Evolutionary conservation across 2,329 filamentous ascomycete genomes (phyloP), one percentile per base, ranked within the genome.

Genomic region (Gremmenia infestans): DNA sequence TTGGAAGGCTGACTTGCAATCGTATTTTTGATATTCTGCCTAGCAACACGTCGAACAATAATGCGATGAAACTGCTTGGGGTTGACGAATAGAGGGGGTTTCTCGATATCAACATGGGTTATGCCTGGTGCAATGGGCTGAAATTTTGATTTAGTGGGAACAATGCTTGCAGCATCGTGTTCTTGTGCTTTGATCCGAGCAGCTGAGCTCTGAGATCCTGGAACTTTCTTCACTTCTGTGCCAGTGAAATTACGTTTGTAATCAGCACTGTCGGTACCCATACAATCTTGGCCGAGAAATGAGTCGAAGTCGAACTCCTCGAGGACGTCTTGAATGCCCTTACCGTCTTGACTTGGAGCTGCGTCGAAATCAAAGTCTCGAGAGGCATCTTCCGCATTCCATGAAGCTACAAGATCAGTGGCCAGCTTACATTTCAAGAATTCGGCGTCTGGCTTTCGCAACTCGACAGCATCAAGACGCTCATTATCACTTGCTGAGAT

Each of bases 281-380:
- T 11, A 6, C 42, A 19, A 14, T 77, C 75, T 43, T 78, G 75
- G 57, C 85, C 79, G 3, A 86, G 72, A 72, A 86, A 86, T 1
- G 82, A 83, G 68, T 86, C 83, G 60, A 86, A 80, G 61, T 86
- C 82, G 63, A 86, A 86, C 60, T 84, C 82, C 63, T 80, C 81
- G 43, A 86, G 72, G 36, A 85, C 81, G 63, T 85, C 78, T 32
- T 12, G 28, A 9, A 32, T 32, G 28, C 28, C 28, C 28, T 32
- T 32, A 32, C 28, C 28, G 28, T 32, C 9, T 32, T 32, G 28
- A 32, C 28, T 32, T 32, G 28, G 28, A 32, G 8, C 11, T 32
- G 28, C 11, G 28, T 32, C 28, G 11, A 40, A 23, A 22, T 47
- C 25, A 7, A 17, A 32, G 4, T 32, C 9, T 32, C 28, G 28